A percentile compares a stretch with the other conserved stretches of the same genome.
phyloP scores from a whole-genome alignment of 2,329 filamentous ascomycete genomes.

The Pseudocercospora ulei region DNA sequence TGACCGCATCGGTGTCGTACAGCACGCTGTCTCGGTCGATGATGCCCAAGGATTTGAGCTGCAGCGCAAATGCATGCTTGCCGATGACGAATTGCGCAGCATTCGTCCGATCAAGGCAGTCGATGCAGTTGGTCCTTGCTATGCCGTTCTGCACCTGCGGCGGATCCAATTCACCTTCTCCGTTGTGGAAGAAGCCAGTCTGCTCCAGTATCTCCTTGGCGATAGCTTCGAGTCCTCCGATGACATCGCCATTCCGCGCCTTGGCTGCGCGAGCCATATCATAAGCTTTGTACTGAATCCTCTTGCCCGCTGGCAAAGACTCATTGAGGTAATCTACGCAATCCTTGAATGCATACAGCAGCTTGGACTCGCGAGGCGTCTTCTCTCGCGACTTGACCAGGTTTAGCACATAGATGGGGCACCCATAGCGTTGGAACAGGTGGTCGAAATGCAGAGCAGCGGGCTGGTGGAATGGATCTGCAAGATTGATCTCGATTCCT shows the following conservation, averaged over 20 bases:
- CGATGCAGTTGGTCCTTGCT: constrained; percentile 92
- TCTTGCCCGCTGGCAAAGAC: constrained; percentile 71
- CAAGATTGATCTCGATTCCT: constrained; percentile 87
- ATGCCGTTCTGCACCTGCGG: constrained; percentile 79
- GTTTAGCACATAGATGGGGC: constrained; percentile 84
- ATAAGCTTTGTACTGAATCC: constrained; percentile 89
- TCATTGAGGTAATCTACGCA: constrained; percentile 90
- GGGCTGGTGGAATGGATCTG: constrained; percentile 90
- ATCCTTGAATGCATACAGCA: constrained; percentile 76
- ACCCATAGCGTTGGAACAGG: constrained; percentile 83
- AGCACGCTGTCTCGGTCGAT: constrained; percentile 68
- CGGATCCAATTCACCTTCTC: constrained; percentile 56
- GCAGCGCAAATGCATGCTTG: constrained; percentile 82
- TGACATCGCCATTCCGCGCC: constrained; percentile 81
- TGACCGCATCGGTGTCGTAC: constrained; percentile 92
- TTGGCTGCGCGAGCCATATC: constrained; percentile 97
- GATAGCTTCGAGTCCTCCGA: constrained; percentile 79
- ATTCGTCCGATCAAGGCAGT: constrained; percentile 93
- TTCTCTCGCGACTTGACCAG: constrained; percentile 78
- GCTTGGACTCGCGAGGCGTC: constrained; percentile 80
- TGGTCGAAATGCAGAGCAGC: constrained; percentile 93
- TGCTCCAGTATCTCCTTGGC: constrained; percentile 74
- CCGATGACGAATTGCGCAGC: constrained; percentile 96
- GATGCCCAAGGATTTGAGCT: constrained; percentile 83
- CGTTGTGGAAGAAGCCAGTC: constrained; percentile 94